Evolutionary conservation across 441 rosid genomes (phyloP).

Genomic region (Raphanus hybrid): DNA sequence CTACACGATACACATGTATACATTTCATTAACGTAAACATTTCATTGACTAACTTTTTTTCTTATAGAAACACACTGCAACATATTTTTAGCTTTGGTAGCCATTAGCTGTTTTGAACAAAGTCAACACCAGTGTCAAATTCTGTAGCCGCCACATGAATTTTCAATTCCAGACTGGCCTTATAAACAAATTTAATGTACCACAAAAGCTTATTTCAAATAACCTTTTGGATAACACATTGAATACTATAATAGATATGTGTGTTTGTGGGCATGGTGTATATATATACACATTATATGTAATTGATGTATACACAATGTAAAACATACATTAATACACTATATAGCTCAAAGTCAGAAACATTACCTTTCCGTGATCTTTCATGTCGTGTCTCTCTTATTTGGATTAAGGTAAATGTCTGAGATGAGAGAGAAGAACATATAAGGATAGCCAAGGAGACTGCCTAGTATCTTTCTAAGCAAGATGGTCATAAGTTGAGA

Average conservation of each 20-base stretch:
- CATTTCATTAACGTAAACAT: no score
- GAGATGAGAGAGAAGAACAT: conserved; percentile 39
- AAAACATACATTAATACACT: background rate
- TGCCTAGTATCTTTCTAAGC: conserved; percentile 28
- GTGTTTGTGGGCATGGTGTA: background rate
- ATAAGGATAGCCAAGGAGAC: conserved; percentile 43
- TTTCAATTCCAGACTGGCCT: background rate
- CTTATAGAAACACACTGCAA: background rate
- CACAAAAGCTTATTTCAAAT: background rate
- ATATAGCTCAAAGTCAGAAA: conserved; percentile 1
- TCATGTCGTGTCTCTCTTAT: background rate
- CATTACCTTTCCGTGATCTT: background rate
- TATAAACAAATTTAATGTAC: background rate
- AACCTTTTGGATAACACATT: background rate
- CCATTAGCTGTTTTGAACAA: background rate
- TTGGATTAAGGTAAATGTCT: conserved; percentile 30
- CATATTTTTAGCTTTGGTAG: background rate
- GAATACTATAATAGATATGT: background rate
- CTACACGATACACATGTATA: no score
- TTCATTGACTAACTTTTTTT: background rate
- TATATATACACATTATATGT: background rate
- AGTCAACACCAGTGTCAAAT: background rate
- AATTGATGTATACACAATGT: background rate
- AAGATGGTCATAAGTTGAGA: conserved; percentile 21
- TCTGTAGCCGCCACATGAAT: background rate